These are phyloP conservation scores for Ceratocystis albifundus DNA, from an alignment of 2,329 filamentous ascomycete genomes.

Conservation along the genomic window DNA sequence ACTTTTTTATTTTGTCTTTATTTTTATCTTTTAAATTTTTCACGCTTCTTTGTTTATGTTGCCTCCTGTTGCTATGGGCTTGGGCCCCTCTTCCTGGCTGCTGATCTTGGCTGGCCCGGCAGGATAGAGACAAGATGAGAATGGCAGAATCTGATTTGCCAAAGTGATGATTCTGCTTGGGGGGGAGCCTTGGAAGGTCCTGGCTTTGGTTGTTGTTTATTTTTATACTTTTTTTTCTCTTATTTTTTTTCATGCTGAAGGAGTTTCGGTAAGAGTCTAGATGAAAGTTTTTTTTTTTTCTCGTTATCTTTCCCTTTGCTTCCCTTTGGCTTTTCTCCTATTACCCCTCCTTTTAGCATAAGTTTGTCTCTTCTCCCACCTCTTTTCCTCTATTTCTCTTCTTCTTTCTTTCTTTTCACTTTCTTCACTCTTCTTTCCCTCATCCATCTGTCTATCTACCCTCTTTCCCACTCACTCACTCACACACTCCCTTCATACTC, in stretches of 20 bases:
- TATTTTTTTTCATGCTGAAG: slow-evolving; percentile 9
- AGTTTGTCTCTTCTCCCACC: slow-evolving; percentile 12
- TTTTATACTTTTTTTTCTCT: slow-evolving; percentile 10
- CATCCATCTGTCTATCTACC: slow-evolving; percentile 3
- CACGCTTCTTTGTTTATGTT: not conserved
- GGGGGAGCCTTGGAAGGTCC: not conserved
- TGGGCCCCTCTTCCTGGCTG: not conserved
- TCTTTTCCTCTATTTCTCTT: slow-evolving; percentile 22
- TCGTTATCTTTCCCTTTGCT: not conserved
- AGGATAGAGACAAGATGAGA: slow-evolving; percentile 3
- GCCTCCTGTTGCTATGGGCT: not conserved
- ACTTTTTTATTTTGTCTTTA: too few species aligned
- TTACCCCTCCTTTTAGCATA: slow-evolving; percentile 16
- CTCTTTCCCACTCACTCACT: slow-evolving; percentile 14
- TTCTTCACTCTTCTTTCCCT: slow-evolving; percentile 2
- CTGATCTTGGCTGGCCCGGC: not conserved
- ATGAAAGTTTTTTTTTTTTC: slow-evolving; percentile 7
- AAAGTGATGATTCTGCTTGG: not conserved
- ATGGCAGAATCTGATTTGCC: slow-evolving; percentile 8
- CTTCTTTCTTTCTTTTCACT: slow-evolving; percentile 15
- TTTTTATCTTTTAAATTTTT: slow-evolving; percentile 1
- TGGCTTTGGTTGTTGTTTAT: not conserved
- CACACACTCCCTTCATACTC: slow-evolving; percentile 18
- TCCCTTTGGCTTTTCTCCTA: slow-evolving; percentile 12
- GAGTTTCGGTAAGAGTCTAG: slow-evolving; percentile 5